A percentile compares a stretch with the other conserved stretches of the same genome.
Conservation (phyloP, 768 basidiomycete species). For the Roridomyces roridus region DNA sequence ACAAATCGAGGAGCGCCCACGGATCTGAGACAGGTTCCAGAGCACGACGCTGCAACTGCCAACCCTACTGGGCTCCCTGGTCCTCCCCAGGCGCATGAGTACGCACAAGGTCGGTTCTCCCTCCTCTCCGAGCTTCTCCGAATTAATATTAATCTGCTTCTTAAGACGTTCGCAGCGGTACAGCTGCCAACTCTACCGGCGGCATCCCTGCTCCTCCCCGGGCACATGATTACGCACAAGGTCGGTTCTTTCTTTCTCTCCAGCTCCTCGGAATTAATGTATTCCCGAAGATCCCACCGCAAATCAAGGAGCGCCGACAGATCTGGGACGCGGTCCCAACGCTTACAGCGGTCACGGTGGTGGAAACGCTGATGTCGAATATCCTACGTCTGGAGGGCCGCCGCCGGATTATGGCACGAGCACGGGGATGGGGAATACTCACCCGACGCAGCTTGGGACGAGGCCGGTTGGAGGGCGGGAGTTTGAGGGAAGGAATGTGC, state of each 20-base stretch:
- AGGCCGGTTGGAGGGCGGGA: not conserved
- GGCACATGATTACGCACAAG: not conserved
- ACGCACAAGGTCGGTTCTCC: no score
- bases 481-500: no score
- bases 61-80: no score
- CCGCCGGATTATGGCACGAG: conserved; percentile 7
- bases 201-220: no score
- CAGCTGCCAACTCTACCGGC: no score
- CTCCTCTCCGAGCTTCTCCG: no score
- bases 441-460: conserved; percentile 19
- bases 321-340: conserved; percentile 14
- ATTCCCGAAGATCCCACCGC: no score
- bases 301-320: not conserved
- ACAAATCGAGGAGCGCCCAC: not conserved
- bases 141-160: no score
- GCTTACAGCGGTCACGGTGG: conserved; percentile 11
- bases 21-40: no score
- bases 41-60: no score
- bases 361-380: conserved; percentile 4
- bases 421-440: conserved; percentile 7
- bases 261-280: not conserved
- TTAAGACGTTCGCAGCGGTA: no score
- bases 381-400: conserved; percentile 7
- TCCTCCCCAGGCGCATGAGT: no score
- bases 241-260: not conserved